Evolutionary conservation across 129 eudicot genomes (phyloP), one percentile per base, ranked within the genome.

Genomic region (Escallonia herrerae): DNA sequence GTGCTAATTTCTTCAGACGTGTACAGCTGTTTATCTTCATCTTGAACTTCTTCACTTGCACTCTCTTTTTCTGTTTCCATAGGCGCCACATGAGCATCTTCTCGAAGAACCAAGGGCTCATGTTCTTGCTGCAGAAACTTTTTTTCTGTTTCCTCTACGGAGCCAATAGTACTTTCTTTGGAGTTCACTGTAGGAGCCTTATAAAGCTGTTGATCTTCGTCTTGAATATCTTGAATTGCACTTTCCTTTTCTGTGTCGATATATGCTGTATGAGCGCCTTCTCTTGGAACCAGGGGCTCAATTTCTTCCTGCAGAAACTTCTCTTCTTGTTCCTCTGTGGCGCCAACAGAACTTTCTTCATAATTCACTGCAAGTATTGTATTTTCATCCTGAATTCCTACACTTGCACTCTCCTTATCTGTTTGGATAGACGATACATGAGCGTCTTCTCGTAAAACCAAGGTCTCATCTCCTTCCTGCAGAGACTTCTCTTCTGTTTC

Each of bases 41-140:
- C 65, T 11, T 60, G 40, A 60, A 8, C 38, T 60, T 60, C 38
- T 41, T 60, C 65, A 42, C 46, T 45, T 44, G 43, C 65, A 61
- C 52, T 61, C 33, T 39, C 15, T 37, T 61, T 61, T 43, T 43
- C 65, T n/a, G 10, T 43, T 2, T 14, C 65, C 13, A 4, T 43
- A 12, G 38, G 43, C 8, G 12, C 50, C 39, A 43, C 12, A 58
- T 60, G 33, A 60, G 50, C 7, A 5, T 60, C 65, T 15, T 41
- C 67, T 44, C n/a, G 45, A 15, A 55, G 41, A 63, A 15, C 55
- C 42, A 22, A 15, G 37, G 67, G 10, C 41, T 46, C 51, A n/a
- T 43, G 55, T 15, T 63, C 51, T 22, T 8, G 15, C 14, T 45
- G 54, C 43, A 8, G n/a, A 15, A 47, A 44, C 3, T 22, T 46